Evolutionary conservation across 179 eudicot species (phyloP), one percentile per base, ranked within the genome.

Genomic region (Patellifolia procumbens): DNA sequence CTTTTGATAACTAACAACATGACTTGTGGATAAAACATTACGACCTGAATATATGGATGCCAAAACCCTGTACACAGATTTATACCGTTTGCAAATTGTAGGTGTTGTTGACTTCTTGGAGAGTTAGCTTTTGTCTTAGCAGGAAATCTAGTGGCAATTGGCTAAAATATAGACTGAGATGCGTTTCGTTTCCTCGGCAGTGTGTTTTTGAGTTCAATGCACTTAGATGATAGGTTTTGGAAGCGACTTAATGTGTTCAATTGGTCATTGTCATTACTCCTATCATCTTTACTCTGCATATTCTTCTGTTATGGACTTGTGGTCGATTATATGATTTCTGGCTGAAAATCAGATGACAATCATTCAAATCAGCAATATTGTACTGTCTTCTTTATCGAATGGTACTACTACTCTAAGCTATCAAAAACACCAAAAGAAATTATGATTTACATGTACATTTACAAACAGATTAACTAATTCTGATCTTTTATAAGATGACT

Each of bases 1-100:
- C 73, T 17, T 67, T 68, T 45, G 71, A 46, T 32, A 1, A 19
- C 73, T 70, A 70, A 70, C 73, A 26, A 49, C n/a, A n/a, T n/a
- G n/a, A n/a, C n/a, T n/a, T n/a, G n/a, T n/a, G n/a, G n/a, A n/a
- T n/a, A n/a, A n/a, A n/a, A n/a, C n/a, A n/a, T n/a, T n/a, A 49
- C 73, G 35, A 16, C 6, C 29, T 66, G 29, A 66, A n/a, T 42
- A 42, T 39, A 15, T 63, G 52, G 51, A 15, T 42, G 70, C 24
- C 68, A 67, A 42, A 67, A 6, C 51, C 22, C 9, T 66, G 51
- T 39, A 43, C 31, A 67, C 67, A 69, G 37, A 13, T 42, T 16
- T 43, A 20, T 16, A 9, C 12, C 42, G 52, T 42, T 42, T n/a
- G 32, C 31, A 24, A 67, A 49, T 6, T 65, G 49, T 20, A n/a